phyloP scores from a whole-genome alignment of 73 alveolate genomes.

The Effrenium voratum region DNA sequence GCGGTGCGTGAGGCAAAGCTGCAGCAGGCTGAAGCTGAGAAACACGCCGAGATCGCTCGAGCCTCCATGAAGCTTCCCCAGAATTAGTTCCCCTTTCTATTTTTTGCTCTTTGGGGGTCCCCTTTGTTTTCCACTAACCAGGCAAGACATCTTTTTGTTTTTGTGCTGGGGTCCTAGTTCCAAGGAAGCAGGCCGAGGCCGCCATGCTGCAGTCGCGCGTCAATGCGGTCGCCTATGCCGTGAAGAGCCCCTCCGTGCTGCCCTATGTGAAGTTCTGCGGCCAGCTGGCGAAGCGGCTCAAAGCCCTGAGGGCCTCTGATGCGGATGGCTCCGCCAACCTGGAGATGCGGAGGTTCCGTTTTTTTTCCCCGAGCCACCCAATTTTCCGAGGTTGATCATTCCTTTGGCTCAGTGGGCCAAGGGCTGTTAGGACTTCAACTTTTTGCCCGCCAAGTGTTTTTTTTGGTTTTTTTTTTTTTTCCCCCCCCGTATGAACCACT shows the following conservation, averaged over 20 bases:
- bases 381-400: too few species aligned
- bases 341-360: conserved; percentile 63
- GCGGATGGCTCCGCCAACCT: conserved; percentile 34
- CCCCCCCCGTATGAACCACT: too few species aligned
- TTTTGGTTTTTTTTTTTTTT: too few species aligned
- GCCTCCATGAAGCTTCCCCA: conserved; percentile 80
- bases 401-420: too few species aligned
- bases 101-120: neutral
- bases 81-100: too few species aligned
- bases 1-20: conserved; percentile 59
- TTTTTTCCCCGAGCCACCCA: too few species aligned
- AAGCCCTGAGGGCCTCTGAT: neutral
- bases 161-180: neutral
- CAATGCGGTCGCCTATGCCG: conserved; percentile 49
- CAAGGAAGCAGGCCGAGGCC: conserved; percentile 72
- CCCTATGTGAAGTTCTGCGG: conserved; percentile 58
- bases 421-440: too few species aligned
- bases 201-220: conserved; percentile 86
- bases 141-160: too few species aligned
- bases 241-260: conserved; percentile 57
- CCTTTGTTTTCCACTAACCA: too few species aligned
- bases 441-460: too few species aligned
- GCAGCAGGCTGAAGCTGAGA: conserved; percentile 56
- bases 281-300: conserved; percentile 25
- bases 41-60: conserved; percentile 62